Evolutionary conservation across 2,329 filamentous ascomycete species (phyloP), one percentile per base, ranked within the genome.

Genomic region (Fusarium sp.): DNA sequence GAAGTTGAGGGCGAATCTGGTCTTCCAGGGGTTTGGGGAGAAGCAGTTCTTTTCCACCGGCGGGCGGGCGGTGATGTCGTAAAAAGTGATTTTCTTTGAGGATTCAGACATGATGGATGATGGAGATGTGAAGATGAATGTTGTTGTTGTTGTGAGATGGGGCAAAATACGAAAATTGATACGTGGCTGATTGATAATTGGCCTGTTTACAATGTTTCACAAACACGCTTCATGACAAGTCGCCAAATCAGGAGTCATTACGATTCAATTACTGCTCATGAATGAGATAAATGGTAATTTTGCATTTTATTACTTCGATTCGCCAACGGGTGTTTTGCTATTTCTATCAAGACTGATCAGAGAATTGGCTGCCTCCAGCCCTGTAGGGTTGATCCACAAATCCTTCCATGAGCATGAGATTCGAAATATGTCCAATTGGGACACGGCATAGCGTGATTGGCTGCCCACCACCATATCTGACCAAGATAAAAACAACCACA

Each of bases 1-100:
- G 79, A 85, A 85, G 72, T 85, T 85, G 60, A 85, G 80, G 1
- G 83, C 84, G 33, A 80, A 71, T 22, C 82, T 75, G 28, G 63
- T 48, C 28, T 82, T 82, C 79, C 80, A 81, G 1, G 81, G 81
- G 53, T 82, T 81, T 1, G 77, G 74, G 0, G 79, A 68, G 65
- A 72, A 79, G 57, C 64, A 70, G 4, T 60, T 69, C n/a, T 76
- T 57, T 38, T 61, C 69, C 12, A 71, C 71, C 0, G 84, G 82
- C 0, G 82, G 79, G 1, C 70, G 76, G 2, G 77, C 80, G 13
- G 79, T 80, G 47, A 86, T 85, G 73, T 86, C 84, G 73, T 86
- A 86, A 61, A 85, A 80, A 44, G 77, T 54, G 16, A 85, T 79
- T 7, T 36, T 45, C 22, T 53, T 26, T 11, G 38, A 42, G 8